phyloP scores from a whole-genome alignment of 768 basidiomycete genomes.

The Tulasnella sp. region DNA sequence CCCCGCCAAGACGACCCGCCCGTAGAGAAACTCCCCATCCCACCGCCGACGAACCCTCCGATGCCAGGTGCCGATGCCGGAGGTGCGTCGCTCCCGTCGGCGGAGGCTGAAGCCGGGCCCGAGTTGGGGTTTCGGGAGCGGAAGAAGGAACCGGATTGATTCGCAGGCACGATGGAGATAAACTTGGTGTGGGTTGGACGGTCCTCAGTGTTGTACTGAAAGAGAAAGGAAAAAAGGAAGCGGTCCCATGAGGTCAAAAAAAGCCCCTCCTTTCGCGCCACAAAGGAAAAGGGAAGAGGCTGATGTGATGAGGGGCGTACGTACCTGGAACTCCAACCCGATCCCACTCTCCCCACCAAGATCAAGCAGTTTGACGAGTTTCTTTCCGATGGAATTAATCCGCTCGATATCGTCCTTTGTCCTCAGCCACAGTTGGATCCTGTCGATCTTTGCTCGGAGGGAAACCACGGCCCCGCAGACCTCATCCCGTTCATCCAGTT shows the following conservation, averaged over 20 bases:
- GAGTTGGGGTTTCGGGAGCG: not conserved
- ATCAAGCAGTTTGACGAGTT: constrained; percentile 72
- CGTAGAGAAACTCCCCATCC: constrained; percentile 12
- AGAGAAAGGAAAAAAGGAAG: not conserved
- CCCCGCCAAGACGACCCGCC: not conserved
- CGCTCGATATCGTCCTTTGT: constrained; percentile 77
- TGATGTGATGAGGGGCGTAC: constrained; percentile 25
- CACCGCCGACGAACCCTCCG: not conserved
- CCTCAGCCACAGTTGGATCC: constrained; percentile 88
- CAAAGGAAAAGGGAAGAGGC: not conserved
- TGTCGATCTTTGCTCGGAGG: constrained; percentile 73
- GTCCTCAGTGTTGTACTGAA: constrained; percentile 80
- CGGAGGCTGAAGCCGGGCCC: not conserved
- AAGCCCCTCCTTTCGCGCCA: not conserved
- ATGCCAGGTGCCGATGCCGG: constrained; percentile 8
- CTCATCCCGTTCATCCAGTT: constrained; percentile 56
- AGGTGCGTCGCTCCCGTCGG: constrained; percentile 7
- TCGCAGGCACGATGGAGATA: constrained; percentile 45
- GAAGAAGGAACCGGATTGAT: constrained; percentile 10
- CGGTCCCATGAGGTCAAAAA: not conserved
- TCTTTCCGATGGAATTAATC: constrained; percentile 77
- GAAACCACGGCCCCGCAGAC: constrained; percentile 75
- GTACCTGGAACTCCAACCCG: constrained; percentile 83
- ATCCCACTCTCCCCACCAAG: constrained; percentile 77
- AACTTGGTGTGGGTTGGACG: constrained; percentile 75